phyloP scores from a whole-genome alignment of 768 basidiomycete species.

The Cystoderma amianthinum region DNA sequence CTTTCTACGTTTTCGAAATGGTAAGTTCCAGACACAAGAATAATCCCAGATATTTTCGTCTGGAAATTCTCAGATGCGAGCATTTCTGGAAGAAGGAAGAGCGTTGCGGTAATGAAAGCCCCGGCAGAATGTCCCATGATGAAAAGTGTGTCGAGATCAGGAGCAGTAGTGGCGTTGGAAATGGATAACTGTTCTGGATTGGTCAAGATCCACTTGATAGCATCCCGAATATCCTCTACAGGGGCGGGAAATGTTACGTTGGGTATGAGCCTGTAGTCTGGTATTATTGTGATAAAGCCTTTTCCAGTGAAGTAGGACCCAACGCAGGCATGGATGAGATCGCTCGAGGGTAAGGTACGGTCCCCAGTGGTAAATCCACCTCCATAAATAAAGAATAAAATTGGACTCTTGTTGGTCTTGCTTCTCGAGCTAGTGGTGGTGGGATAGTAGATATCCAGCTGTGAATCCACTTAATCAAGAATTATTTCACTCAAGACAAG shows the following conservation, averaged over 20 bases:
- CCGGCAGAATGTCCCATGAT: conserved; percentile 62
- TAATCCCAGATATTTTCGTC: conserved; percentile 36
- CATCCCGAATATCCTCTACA: conserved; percentile 51
- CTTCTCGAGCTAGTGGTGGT: no score
- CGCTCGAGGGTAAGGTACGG: conserved; percentile 35
- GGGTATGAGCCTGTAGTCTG: conserved; percentile 64
- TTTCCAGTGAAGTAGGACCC: conserved; percentile 55
- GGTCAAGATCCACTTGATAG: conserved; percentile 43
- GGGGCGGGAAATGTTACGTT: conserved; percentile 45
- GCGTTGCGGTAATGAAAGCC: conserved; percentile 39
- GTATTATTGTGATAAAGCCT: conserved; percentile 58
- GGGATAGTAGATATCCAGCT: conserved; percentile 70
- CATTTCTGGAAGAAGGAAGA: conserved; percentile 32
- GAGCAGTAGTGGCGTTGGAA: conserved; percentile 18
- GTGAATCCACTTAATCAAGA: no score
- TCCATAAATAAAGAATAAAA: conserved; percentile 63
- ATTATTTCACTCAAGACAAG: no score
- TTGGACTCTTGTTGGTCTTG: conserved; percentile 25
- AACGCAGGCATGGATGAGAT: conserved; percentile 48
- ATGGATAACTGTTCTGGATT: conserved; percentile 23
- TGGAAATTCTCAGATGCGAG: conserved; percentile 18
- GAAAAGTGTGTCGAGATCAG: conserved; percentile 36
- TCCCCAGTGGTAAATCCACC: conserved; percentile 53
- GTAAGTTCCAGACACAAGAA: conserved; percentile 42
- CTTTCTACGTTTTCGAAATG: conserved; percentile 18